phyloP scores from a whole-genome alignment of 257 asterid species.

The Gynochthodes officinalis region DNA sequence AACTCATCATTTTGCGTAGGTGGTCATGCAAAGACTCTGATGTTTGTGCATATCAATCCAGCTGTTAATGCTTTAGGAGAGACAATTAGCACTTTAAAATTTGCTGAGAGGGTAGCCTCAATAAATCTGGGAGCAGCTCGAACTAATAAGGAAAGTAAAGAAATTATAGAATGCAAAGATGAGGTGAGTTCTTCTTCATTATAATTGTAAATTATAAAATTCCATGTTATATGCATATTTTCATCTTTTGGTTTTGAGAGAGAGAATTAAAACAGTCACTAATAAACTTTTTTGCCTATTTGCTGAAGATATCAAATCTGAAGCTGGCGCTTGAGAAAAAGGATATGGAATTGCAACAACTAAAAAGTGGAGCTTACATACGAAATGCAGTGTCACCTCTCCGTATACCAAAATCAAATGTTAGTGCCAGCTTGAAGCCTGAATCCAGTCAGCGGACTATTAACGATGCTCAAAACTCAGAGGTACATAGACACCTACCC shows the following conservation, averaged over 20 bases:
- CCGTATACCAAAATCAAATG: slow-evolving; percentile 48
- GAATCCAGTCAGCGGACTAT: slow-evolving; percentile 46
- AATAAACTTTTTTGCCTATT: slow-evolving; percentile 14
- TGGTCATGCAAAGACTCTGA: slow-evolving; percentile 76
- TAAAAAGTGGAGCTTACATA: slow-evolving; percentile 47
- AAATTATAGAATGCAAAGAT: slow-evolving; percentile 67
- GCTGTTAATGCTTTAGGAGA: slow-evolving; percentile 74
- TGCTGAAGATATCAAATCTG: slow-evolving; percentile 69
- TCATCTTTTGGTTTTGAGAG: neutral
- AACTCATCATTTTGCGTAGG: slow-evolving; percentile 32
- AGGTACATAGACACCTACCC: slow-evolving; percentile 40
- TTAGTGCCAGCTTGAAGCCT: slow-evolving; percentile 43
- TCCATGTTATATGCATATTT: too few relatives aligned
- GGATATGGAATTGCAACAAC: slow-evolving; percentile 75
- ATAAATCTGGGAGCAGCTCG: slow-evolving; percentile 83
- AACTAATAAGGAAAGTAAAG: slow-evolving; percentile 80
- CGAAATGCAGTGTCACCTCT: slow-evolving; percentile 68
- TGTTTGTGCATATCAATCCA: slow-evolving; percentile 92
- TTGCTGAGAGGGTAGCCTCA: slow-evolving; percentile 90
- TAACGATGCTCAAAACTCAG: slow-evolving; percentile 45
- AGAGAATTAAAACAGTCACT: slow-evolving; percentile 9
- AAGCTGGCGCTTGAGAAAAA: slow-evolving; percentile 71
- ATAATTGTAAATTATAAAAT: too few relatives aligned
- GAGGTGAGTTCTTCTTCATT: slow-evolving; percentile 67
- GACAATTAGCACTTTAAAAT: slow-evolving; percentile 81